These are phyloP conservation scores for Ascochyta clinopodiicola DNA, from an alignment of 2,329 filamentous ascomycete species.

Conservation along the genomic window DNA sequence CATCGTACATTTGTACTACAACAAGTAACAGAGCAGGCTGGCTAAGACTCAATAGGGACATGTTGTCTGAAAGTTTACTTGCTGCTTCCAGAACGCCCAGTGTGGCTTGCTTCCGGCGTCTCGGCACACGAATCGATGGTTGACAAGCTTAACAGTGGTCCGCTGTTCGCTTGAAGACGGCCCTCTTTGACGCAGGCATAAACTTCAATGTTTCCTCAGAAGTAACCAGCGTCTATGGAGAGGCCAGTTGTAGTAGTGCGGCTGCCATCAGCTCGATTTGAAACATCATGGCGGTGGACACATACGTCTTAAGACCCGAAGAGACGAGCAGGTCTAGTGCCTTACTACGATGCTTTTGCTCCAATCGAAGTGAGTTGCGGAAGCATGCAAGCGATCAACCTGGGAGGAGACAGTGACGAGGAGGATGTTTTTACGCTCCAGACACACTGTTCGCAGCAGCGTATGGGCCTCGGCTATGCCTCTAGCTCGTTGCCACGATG, in stretches of 20 bases:
- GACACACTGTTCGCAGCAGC: neutral
- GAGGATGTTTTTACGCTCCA: neutral
- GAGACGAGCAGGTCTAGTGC: neutral
- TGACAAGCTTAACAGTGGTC: no score
- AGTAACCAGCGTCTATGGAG: no score
- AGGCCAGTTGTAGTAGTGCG: neutral
- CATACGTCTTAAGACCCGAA: neutral
- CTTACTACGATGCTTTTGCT: neutral
- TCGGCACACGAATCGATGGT: neutral
- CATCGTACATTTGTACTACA: neutral
- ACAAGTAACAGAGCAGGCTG: neutral
- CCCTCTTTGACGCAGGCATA: no score
- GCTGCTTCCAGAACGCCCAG: neutral
- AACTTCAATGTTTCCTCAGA: no score
- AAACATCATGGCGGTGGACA: neutral
- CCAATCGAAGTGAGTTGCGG: neutral
- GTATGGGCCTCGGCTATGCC: neutral
- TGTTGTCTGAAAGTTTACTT: slow-evolving; percentile 2
- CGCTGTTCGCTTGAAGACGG: no score
- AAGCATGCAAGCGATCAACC: slow-evolving; percentile 1
- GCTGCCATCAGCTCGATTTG: neutral
- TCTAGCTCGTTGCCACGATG: neutral
- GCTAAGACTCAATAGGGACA: slow-evolving; percentile 12
- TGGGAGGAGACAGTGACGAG: neutral
- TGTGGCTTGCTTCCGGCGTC: neutral